A percentile compares a stretch with the other conserved stretches of the same genome.
Conservation (phyloP, 768 basidiomycete species). For the Paxillus ammoniavirescens region DNA sequence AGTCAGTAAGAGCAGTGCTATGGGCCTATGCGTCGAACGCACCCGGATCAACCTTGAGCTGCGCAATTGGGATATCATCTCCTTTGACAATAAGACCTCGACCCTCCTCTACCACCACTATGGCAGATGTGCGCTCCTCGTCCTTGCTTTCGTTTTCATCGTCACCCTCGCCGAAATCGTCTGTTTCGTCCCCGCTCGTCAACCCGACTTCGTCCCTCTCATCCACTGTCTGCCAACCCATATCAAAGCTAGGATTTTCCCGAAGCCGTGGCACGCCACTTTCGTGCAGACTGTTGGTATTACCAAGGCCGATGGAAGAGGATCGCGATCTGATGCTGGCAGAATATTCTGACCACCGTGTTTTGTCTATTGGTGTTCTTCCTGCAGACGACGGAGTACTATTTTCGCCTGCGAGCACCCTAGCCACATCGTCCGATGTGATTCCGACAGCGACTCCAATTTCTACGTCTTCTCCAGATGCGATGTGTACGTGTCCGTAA, state of each 20-base stretch:
- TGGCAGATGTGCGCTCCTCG: constrained; percentile 74
- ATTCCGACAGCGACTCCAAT: constrained; percentile 53
- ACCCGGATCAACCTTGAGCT: constrained; percentile 76
- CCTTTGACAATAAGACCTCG: constrained; percentile 80
- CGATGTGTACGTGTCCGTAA: constrained; percentile 65
- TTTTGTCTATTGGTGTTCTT: constrained; percentile 57
- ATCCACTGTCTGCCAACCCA: constrained; percentile 71
- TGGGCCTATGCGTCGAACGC: constrained; percentile 21
- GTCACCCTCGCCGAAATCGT: constrained; percentile 50
- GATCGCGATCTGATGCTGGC: constrained; percentile 65
- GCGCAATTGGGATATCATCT: constrained; percentile 55
- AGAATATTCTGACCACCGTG: constrained; percentile 76
- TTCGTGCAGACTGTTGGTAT: constrained; percentile 42
- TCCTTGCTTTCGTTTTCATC: constrained; percentile 49
- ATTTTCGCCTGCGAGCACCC: constrained; percentile 56
- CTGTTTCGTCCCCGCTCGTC: constrained; percentile 53
- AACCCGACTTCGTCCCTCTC: constrained; percentile 65
- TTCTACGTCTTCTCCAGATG: constrained; percentile 57
- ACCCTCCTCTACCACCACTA: constrained; percentile 80
- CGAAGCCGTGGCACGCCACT: constrained; percentile 43
- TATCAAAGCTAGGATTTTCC: constrained; percentile 73
- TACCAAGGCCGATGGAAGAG: constrained; percentile 57
- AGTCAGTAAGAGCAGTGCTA: background rate
- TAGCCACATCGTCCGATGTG: constrained; percentile 63
- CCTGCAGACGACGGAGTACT: constrained; percentile 43